These are phyloP conservation scores for Coprinopsis marcescibilis DNA, from an alignment of 768 basidiomycete species.

Conservation along the genomic window DNA sequence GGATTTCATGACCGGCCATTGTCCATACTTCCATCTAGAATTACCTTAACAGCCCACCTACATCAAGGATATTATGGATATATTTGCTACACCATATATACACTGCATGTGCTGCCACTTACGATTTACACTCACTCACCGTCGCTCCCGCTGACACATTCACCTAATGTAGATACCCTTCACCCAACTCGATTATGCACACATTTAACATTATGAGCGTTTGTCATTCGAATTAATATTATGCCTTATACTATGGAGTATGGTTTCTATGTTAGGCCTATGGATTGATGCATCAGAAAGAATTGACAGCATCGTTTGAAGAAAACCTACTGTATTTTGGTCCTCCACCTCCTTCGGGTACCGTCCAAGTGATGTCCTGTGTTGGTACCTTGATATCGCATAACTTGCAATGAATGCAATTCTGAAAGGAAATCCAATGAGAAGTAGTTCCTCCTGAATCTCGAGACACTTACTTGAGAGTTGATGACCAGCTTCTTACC, in stretches of 20 bases:
- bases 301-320: neutral
- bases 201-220: too few species aligned
- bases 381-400: conserved; percentile 97
- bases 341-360: conserved; percentile 94
- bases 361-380: conserved; percentile 95
- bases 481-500: conserved; percentile 95
- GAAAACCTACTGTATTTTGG: conserved; percentile 81
- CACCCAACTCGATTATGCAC: too few species aligned
- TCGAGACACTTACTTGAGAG: conserved; percentile 62
- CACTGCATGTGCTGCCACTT: too few species aligned
- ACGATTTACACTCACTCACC: too few species aligned
- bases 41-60: too few species aligned
- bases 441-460: neutral
- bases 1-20: conserved; percentile 6
- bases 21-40: too few species aligned
- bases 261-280: conserved; percentile 13
- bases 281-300: neutral
- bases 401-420: conserved; percentile 90
- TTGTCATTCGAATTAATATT: too few species aligned
- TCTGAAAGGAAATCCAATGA: conserved; percentile 38
- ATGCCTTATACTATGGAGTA: too few species aligned
- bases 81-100: too few species aligned
- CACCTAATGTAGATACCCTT: too few species aligned
- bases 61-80: too few species aligned
- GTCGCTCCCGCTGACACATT: too few species aligned